Base-by-base conservation (phyloP, 331 rosid species). In the Stylosanthes scabra region DNA sequence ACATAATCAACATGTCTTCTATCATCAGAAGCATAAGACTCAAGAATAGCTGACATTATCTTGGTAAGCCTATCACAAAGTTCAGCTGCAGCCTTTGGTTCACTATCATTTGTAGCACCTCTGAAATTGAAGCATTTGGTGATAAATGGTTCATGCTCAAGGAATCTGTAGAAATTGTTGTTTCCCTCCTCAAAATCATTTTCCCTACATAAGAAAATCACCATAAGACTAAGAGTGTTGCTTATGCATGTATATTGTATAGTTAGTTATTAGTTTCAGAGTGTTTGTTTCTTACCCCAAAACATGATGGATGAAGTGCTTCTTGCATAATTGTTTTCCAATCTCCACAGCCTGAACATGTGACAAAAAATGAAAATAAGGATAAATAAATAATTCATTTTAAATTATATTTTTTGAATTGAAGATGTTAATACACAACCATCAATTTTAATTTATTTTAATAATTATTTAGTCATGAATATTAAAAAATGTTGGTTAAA, bases 31-130 rank as follows among this genome's bases (percentile, higher is more conserved):
- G 97, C 93, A 74, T 89, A 91, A 34, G 97, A 86, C 81, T 94
- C 99, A 14, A 94, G 93, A 56, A 91, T 87, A 64, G 97, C 97
- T 60, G 84, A 83, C 99, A 91, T 91, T 39, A 91, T 83, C 89
- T 85, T 94, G 63, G 93, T 83, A n/a, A 94, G 88, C 69, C 82
- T 85, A 41, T 81, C 90, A 77, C 84, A 87, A 70, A 90, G 82
- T 12, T 71, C 67, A 61, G 87, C 85, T 28, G 97, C 96, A 67
- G 89, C 72, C 84, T 84, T 94, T 3, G 90, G 97, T 61, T 84
- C 86, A 37, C 79, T 64, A 44, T 94, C 97, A 54, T 80, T 90
- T 11, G 80, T 79, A 11, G 88, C 77, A 29, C 86, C 86, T 7
- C 90, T 84, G 68, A 90, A 94, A 74, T 94, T 94, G 77, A 83